Evolutionary conservation across 768 basidiomycete species (phyloP).

Genomic region (Tulasnella sp.): DNA sequence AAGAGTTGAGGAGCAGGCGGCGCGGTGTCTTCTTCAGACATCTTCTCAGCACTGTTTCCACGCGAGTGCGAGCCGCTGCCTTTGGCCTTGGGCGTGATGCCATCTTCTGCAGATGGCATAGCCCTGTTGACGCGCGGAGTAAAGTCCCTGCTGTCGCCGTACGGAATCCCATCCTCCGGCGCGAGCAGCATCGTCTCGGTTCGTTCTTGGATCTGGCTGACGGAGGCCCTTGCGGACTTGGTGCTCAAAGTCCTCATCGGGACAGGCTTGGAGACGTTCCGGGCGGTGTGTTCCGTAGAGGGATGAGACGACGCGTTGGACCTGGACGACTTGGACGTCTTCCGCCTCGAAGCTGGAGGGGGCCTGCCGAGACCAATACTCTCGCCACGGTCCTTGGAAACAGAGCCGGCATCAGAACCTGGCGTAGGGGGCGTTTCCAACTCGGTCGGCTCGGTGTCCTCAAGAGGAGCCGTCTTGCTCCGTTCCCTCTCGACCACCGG

Average conservation of each 20-base stretch:
- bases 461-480: background rate
- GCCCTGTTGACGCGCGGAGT: background rate
- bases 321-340: slow-evolving; percentile 3
- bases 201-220: background rate
- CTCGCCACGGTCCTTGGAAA: background rate
- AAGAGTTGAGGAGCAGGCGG: slow-evolving; percentile 12
- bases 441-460: background rate
- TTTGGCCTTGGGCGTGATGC: slow-evolving; percentile 22
- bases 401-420: background rate
- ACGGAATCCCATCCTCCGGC: background rate
- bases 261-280: background rate
- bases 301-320: background rate
- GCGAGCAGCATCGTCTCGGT: background rate
- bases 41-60: background rate
- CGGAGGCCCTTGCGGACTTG: background rate
- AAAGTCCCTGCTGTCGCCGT: background rate
- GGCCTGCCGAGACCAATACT: slow-evolving; percentile 2
- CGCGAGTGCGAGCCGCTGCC: background rate
- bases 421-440: background rate
- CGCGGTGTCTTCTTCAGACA: background rate
- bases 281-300: background rate
- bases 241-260: background rate
- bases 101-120: background rate
- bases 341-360: background rate
- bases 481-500: background rate